Evolutionary conservation across 495 filamentous ascomycete species (phyloP).

Genomic region (Hypoxylon perforatum): DNA sequence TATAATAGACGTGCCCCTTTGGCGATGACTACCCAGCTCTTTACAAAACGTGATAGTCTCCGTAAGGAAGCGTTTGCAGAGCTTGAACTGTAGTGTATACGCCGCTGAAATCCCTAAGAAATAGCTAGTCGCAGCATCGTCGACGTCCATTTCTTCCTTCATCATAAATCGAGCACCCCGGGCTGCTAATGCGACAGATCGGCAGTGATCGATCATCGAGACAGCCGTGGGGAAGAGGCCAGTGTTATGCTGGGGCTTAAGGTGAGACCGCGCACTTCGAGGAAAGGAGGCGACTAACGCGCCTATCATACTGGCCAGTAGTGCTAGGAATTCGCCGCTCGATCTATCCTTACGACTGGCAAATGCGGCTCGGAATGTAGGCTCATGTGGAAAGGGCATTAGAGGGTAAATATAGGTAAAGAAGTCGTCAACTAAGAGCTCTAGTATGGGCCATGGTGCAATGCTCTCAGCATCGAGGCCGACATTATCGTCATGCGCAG

Average conservation of each 20-base stretch:
- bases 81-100: slow-evolving; percentile 74
- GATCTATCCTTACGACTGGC: slow-evolving; percentile 74
- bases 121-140: slow-evolving; percentile 89
- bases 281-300: slow-evolving; percentile 83
- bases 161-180: slow-evolving; percentile 75
- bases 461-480: slow-evolving; percentile 76
- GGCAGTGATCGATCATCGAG: slow-evolving; percentile 77
- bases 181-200: slow-evolving; percentile 75
- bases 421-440: slow-evolving; percentile 83
- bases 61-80: slow-evolving; percentile 74
- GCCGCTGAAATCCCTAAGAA: slow-evolving; percentile 77
- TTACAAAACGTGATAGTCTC: slow-evolving; percentile 79
- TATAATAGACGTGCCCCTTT: slow-evolving; percentile 12
- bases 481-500: slow-evolving; percentile 41
- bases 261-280: slow-evolving; percentile 74
- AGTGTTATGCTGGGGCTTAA: slow-evolving; percentile 70
- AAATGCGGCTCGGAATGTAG: slow-evolving; percentile 81
- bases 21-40: slow-evolving; percentile 61
- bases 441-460: slow-evolving; percentile 72
- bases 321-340: slow-evolving; percentile 75
- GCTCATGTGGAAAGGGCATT: slow-evolving; percentile 87
- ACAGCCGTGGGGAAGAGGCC: slow-evolving; percentile 73
- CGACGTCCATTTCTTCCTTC: slow-evolving; percentile 71
- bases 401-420: slow-evolving; percentile 91
- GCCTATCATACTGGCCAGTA: slow-evolving; percentile 85